These are phyloP conservation scores for Calvatia gigantea DNA, from an alignment of 768 basidiomycete genomes.

Conservation along the genomic window DNA sequence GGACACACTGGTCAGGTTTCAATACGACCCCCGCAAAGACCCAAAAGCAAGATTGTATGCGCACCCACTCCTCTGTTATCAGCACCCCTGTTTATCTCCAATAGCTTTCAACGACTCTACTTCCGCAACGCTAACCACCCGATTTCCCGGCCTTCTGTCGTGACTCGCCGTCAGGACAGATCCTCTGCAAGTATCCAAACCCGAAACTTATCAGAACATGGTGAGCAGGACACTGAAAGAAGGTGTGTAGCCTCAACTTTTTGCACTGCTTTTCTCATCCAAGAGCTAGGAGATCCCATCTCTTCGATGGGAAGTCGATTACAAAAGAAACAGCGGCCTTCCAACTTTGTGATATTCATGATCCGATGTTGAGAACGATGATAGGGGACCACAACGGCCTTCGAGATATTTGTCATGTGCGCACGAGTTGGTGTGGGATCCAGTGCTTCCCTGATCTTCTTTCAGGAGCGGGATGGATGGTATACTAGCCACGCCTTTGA, in stretches of 20 bases:
- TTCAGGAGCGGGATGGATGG: conserved; percentile 88
- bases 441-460: background rate
- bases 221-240: conserved; percentile 31
- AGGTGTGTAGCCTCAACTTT: conserved; percentile 28
- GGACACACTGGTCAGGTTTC: conserved; percentile 81
- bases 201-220: conserved; percentile 33
- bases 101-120: conserved; percentile 87
- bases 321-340: conserved; percentile 89
- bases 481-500: conserved; percentile 74
- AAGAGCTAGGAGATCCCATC: conserved; percentile 57
- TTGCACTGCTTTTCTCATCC: conserved; percentile 6
- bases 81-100: conserved; percentile 1
- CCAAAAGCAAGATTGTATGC: conserved; percentile 73
- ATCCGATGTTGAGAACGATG: conserved; percentile 79
- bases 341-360: conserved; percentile 89
- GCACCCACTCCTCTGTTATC: background rate
- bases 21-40: conserved; percentile 86
- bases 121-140: conserved; percentile 87
- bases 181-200: conserved; percentile 37
- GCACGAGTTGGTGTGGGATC: conserved; percentile 23
- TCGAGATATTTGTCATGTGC: conserved; percentile 71
- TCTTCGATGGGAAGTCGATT: conserved; percentile 83
- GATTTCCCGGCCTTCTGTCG: conserved; percentile 73
- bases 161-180: conserved; percentile 60
- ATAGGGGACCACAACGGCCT: conserved; percentile 71